Percentiles rank a stretch among this genome's conserved stretches.
These are phyloP conservation scores for Trypanosoma cruzi DNA, from an alignment of 208 protist species.

Conservation along the genomic window DNA sequence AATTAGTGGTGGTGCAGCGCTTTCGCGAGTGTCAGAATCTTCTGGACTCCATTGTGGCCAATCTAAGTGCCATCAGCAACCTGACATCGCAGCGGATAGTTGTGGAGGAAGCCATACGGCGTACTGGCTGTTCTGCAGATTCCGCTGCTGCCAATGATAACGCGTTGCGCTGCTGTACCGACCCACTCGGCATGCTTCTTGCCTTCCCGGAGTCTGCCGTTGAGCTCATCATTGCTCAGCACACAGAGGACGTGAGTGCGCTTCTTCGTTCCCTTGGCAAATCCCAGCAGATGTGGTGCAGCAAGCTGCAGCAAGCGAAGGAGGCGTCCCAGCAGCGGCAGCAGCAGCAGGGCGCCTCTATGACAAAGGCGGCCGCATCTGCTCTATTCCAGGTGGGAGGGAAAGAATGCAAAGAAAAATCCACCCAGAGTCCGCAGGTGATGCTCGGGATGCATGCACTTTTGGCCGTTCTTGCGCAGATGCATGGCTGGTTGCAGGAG, in stretches of 20 bases:
- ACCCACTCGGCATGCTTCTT: conserved; percentile 60
- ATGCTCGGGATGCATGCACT: conserved; percentile 40
- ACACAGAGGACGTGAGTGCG: conserved; percentile 49
- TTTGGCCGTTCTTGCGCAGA: conserved; percentile 44
- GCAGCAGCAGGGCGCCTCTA: neutral
- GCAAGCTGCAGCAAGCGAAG: conserved; percentile 37
- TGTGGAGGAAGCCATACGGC: conserved; percentile 48
- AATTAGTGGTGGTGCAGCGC: conserved; percentile 43
- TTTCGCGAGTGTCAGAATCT: conserved; percentile 77
- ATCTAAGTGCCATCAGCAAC: conserved; percentile 54
- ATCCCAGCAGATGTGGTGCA: conserved; percentile 53
- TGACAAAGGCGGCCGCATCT: neutral
- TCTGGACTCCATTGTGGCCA: conserved; percentile 38
- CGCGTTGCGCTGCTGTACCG: conserved; percentile 27
- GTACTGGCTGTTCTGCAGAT: conserved; percentile 24
- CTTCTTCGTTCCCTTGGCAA: conserved; percentile 44
- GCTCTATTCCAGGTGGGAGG: neutral
- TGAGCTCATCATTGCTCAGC: conserved; percentile 58
- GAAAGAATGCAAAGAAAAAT: neutral
- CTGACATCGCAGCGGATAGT: conserved; percentile 47
- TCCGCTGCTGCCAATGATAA: neutral
- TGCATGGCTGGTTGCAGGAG: conserved; percentile 65
- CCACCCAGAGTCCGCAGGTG: neutral
- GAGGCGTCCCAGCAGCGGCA: conserved; percentile 11
- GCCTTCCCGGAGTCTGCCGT: conserved; percentile 39